Evolutionary conservation across 1,284 basidiomycete species (phyloP).

Genomic region (Melanopsichium pennsylvanicum): DNA sequence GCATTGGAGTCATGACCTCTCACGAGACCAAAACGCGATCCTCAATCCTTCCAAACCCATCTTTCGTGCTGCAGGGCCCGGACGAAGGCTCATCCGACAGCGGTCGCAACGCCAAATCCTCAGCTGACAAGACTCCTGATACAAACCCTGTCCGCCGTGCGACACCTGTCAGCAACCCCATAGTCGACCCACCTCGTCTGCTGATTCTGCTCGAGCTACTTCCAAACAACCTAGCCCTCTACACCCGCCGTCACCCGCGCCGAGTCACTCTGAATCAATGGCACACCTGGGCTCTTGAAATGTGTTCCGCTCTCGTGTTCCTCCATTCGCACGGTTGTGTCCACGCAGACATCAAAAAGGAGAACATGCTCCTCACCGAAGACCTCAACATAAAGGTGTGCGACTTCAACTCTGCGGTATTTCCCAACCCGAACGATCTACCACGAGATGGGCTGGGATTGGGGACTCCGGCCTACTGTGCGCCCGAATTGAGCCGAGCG

Average conservation of each 20-base stretch:
- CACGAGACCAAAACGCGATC: neutral
- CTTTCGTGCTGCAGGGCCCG: slow-evolving; percentile 26
- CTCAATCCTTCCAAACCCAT: slow-evolving; percentile 3
- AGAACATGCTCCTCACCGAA: slow-evolving; percentile 61
- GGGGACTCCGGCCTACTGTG: slow-evolving; percentile 63
- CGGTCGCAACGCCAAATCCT: neutral
- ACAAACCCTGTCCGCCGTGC: neutral
- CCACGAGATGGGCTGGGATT: slow-evolving; percentile 55
- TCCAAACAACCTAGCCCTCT: slow-evolving; percentile 52
- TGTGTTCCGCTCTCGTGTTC: slow-evolving; percentile 51
- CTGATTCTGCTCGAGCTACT: slow-evolving; percentile 63
- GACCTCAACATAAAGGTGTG: slow-evolving; percentile 58
- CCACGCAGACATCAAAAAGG: slow-evolving; percentile 63
- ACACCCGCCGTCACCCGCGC: slow-evolving; percentile 30
- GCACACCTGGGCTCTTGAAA: slow-evolving; percentile 56
- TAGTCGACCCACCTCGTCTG: slow-evolving; percentile 55
- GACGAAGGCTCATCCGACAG: slow-evolving; percentile 13
- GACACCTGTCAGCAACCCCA: neutral
- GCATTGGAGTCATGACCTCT: slow-evolving; percentile 2
- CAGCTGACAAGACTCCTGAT: neutral
- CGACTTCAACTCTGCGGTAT: slow-evolving; percentile 64
- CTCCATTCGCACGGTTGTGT: slow-evolving; percentile 58
- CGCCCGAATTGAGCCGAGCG: slow-evolving; percentile 59
- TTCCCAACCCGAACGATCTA: slow-evolving; percentile 52
- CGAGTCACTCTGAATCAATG: slow-evolving; percentile 52